These are phyloP conservation scores for Umbilicaria muhlenbergii DNA, from an alignment of 495 filamentous ascomycete genomes.

Conservation along the genomic window DNA sequence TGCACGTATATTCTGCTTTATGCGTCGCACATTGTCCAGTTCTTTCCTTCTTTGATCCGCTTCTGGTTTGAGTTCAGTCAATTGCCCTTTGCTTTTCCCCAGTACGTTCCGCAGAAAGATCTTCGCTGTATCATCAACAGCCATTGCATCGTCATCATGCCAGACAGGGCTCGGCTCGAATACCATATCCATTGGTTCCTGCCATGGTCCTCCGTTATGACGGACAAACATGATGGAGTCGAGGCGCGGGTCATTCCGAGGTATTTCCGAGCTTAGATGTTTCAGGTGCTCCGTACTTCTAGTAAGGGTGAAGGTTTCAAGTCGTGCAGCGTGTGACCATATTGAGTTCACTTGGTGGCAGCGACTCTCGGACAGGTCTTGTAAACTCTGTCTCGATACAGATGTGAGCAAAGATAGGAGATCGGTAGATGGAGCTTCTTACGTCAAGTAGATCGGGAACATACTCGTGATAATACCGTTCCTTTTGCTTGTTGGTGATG, in stretches of 20 bases:
- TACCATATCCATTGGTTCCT: conserved; percentile 64
- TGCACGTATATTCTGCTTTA: conserved; percentile 58
- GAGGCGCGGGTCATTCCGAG: conserved; percentile 70
- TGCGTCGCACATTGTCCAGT: conserved; percentile 54
- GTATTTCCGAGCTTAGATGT: conserved; percentile 63
- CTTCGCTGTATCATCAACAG: conserved; percentile 69
- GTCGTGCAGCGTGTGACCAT: conserved; percentile 62
- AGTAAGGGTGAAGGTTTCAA: conserved; percentile 61
- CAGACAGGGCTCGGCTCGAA: conserved; percentile 96
- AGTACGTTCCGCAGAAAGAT: conserved; percentile 84
- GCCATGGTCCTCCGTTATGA: conserved; percentile 68
- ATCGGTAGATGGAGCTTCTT: conserved; percentile 15
- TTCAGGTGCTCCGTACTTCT: conserved; percentile 54
- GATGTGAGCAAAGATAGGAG: conserved; percentile 4
- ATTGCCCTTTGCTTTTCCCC: conserved; percentile 70
- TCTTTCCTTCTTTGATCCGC: conserved; percentile 72
- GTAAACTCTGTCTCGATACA: conserved; percentile 38
- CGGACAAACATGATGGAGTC: conserved; percentile 96
- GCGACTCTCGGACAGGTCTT: conserved; percentile 83
- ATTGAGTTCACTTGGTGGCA: conserved; percentile 67
- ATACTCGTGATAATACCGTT: conserved; percentile 93
- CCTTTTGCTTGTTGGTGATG: conserved; percentile 90
- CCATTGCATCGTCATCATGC: conserved; percentile 81
- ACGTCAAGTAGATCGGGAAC: conserved; percentile 88
- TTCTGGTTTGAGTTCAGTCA: conserved; percentile 63